These are phyloP conservation scores for Pichia sp. DNA, from an alignment of 1,139 yeast genomes.

Conservation along the genomic window DNA sequence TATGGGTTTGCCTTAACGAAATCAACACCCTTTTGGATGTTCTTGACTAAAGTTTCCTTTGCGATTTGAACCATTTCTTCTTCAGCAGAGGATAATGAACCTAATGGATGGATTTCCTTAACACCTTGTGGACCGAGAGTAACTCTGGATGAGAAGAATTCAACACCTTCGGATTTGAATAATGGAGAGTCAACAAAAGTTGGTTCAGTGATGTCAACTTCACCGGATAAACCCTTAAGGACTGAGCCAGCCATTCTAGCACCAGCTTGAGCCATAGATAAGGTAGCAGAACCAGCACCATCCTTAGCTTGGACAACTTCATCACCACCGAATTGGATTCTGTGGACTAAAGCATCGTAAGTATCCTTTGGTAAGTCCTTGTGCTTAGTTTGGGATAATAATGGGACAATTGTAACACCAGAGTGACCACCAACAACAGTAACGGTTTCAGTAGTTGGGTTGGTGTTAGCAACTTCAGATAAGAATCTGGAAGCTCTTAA, in stretches of 20 bases:
- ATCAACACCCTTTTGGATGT: slow-evolving; percentile 66
- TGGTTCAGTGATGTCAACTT: slow-evolving; percentile 65
- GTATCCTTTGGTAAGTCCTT: slow-evolving; percentile 46
- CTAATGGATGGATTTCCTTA: slow-evolving; percentile 61
- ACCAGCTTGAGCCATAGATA: slow-evolving; percentile 99
- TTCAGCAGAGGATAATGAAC: slow-evolving; percentile 50
- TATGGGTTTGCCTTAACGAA: slow-evolving; percentile 38
- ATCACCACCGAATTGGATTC: slow-evolving; percentile 98
- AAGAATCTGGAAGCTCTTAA: slow-evolving; percentile 92
- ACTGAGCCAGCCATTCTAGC: slow-evolving; percentile 89
- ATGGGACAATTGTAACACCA: slow-evolving; percentile 95
- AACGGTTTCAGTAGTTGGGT: slow-evolving; percentile 67
- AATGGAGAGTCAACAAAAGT: slow-evolving; percentile 75
- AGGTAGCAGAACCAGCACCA: slow-evolving; percentile 98
- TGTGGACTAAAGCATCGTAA: slow-evolving; percentile 66
- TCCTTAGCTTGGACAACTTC: slow-evolving; percentile 98
- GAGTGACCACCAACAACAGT: slow-evolving; percentile 97
- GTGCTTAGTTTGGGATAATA: slow-evolving; percentile 67
- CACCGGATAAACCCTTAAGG: slow-evolving; percentile 68
- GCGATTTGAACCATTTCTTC: slow-evolving; percentile 72
- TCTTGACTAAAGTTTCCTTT: slow-evolving; percentile 72
- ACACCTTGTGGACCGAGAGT: slow-evolving; percentile 88
- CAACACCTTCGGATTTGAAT: slow-evolving; percentile 78
- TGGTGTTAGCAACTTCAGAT: slow-evolving; percentile 49
- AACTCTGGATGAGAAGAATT: slow-evolving; percentile 90